Conservation (phyloP, 768 basidiomycete genomes). For the Chlorophyllum brunneum region DNA sequence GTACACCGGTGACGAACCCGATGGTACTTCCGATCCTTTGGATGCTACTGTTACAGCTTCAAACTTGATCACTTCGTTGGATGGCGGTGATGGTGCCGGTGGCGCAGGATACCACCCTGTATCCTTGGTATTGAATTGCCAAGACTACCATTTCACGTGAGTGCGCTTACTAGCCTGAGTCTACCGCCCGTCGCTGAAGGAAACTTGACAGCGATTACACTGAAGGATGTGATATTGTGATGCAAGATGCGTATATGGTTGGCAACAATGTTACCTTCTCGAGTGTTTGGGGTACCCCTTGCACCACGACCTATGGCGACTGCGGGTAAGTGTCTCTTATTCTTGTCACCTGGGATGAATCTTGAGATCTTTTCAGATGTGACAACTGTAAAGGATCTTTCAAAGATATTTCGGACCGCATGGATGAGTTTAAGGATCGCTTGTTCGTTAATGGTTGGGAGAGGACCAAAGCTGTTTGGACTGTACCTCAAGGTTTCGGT, state of each 20-base stretch:
- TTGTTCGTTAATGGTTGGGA: conserved; percentile 66
- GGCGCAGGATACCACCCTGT: conserved; percentile 63
- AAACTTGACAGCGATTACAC: conserved; percentile 33
- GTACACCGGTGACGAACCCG: conserved; percentile 76
- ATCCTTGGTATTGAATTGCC: conserved; percentile 60
- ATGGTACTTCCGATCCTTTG: conserved; percentile 65
- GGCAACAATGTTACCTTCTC: conserved; percentile 66
- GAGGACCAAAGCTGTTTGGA: conserved; percentile 68
- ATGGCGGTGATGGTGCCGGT: conserved; percentile 44
- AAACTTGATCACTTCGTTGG: conserved; percentile 54
- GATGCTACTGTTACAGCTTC: conserved; percentile 52
- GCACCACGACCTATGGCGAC: conserved; percentile 63
- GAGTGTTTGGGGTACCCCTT: conserved; percentile 54
- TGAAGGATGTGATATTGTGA: conserved; percentile 61
- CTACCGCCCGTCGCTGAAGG: neutral
- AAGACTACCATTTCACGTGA: conserved; percentile 60
- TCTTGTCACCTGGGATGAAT: neutral
- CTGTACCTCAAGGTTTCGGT: conserved; percentile 78
- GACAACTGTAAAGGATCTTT: conserved; percentile 67
- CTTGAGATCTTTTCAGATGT: conserved; percentile 26
- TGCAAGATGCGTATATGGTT: conserved; percentile 64
- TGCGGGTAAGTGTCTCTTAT: conserved; percentile 52
- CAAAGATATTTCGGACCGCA: conserved; percentile 62
- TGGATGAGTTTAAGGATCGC: conserved; percentile 62
- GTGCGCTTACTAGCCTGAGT: neutral